A percentile compares a stretch with the other conserved stretches of the same genome.
Conservation (phyloP, 1,284 basidiomycete genomes). For the Peniophora sp. region DNA sequence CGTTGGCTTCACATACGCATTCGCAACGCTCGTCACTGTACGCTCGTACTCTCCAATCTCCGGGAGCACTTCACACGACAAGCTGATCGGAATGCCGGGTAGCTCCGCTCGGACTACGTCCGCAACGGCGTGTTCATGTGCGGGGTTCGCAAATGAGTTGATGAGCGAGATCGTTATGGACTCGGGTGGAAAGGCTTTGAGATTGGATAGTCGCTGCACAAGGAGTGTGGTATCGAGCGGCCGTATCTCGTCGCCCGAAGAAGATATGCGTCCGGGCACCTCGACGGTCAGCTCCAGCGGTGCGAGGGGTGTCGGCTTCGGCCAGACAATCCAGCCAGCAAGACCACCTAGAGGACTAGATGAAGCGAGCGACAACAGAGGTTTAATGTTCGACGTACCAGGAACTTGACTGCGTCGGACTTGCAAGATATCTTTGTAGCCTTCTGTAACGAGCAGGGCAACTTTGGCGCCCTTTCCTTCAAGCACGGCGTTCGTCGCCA, state of each 20-base stretch:
- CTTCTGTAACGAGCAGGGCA: conserved; percentile 22
- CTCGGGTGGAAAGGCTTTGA: conserved; percentile 15
- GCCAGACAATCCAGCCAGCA: conserved; percentile 20
- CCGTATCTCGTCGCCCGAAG: conserved; percentile 16
- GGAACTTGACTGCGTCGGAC: conserved; percentile 21
- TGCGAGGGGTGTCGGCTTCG: conserved; percentile 21
- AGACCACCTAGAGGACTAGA: conserved; percentile 8
- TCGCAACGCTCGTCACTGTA: conserved; percentile 22
- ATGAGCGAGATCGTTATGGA: conserved; percentile 22
- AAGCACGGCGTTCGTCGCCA: conserved; percentile 22
- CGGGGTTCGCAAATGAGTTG: conserved; percentile 22
- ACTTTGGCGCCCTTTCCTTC: conserved; percentile 22
- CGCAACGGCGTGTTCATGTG: conserved; percentile 18
- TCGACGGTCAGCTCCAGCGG: conserved; percentile 22
- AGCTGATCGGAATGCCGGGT: conserved; percentile 19
- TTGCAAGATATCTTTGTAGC: conserved; percentile 23
- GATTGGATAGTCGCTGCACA: conserved; percentile 4
- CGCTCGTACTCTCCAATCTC: conserved; percentile 25
- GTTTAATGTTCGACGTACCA: conserved; percentile 12
- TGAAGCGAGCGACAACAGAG: background rate
- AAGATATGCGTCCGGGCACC: conserved; percentile 21
- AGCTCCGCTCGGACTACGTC: conserved; percentile 15
- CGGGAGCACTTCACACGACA: conserved; percentile 19
- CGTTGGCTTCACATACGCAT: conserved; percentile 21
- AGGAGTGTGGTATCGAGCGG: conserved; percentile 16